Conservation (phyloP, 352 stramenopile species). For the Phytophthora pinifolia region DNA sequence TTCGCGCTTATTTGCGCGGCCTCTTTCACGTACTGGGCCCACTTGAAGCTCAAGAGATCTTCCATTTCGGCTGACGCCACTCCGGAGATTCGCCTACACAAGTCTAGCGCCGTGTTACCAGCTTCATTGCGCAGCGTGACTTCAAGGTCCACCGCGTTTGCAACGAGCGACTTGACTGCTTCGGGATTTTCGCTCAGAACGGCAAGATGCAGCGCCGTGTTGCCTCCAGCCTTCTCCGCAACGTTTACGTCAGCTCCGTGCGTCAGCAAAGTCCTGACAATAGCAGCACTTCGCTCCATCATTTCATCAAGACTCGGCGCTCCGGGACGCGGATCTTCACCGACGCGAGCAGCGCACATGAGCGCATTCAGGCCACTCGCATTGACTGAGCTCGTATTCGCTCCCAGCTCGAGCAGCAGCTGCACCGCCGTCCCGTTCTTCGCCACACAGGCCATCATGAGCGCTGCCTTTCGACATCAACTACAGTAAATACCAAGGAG, state of each 20-base stretch:
- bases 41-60: conserved; percentile 28
- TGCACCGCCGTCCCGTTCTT: conserved; percentile 63
- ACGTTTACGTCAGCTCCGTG: conserved; percentile 46
- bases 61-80: conserved; percentile 28
- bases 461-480: conserved; percentile 33
- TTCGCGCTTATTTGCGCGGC: conserved; percentile 22
- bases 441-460: conserved; percentile 87
- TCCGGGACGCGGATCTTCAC: conserved; percentile 30
- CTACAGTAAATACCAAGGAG: not conserved
- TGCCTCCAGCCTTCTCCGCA: conserved; percentile 39
- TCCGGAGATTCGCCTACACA: conserved; percentile 33
- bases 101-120: conserved; percentile 35
- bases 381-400: conserved; percentile 44
- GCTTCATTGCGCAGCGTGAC: conserved; percentile 37
- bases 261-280: conserved; percentile 53
- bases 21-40: conserved; percentile 22
- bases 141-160: conserved; percentile 21
- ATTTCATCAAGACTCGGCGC: conserved; percentile 30
- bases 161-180: conserved; percentile 41
- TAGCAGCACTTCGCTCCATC: conserved; percentile 44
- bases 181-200: conserved; percentile 59
- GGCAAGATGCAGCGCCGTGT: conserved; percentile 78
- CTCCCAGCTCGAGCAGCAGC: conserved; percentile 46
- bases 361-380: conserved; percentile 67
- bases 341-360: conserved; percentile 72